Base-by-base conservation (phyloP, 495 filamentous ascomycete genomes). In the Penicilliopsis zonata region DNA sequence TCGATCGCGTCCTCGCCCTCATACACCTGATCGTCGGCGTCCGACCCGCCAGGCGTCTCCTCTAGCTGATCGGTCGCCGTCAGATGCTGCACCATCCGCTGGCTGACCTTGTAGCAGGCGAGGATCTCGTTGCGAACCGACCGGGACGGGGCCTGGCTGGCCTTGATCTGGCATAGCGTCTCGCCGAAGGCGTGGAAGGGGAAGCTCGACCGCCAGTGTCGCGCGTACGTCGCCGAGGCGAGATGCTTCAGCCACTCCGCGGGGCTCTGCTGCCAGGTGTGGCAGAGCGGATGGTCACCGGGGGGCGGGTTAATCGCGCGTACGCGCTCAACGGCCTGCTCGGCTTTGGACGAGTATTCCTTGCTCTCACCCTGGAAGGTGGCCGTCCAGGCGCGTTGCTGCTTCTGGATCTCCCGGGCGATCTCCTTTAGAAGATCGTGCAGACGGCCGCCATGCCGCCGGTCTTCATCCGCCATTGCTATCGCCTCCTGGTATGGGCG, bases 181-280 rank as follows among this genome's bases (percentile, higher is more conserved):
- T 61, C 61, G 0, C 78, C 80, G 7, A 76, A 76, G 23, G 82
- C 72, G 32, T 70, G 61, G 61, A 81, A 81, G 9, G 67, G 57
- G 29, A 82, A 70, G 7, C 33, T 58, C 1, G 39, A 52, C 0
- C 38, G 35, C 28, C 64, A 57, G 28, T 54, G 61, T 24, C 47
- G 37, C 23, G 55, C 53, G 44, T 81, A 85, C 2, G 64, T 52
- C 2, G 55, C 59, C 3, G 78, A 82, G 1, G 82, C 82, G 37
- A 79, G 66, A 6, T 85, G 36, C 5, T 58, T 44, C 7, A 50
- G 55, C 33, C 62, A 59, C 9, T 62, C 57, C 3, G 44, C 39
- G 4, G 41, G 50, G 17, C 57, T 55, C 13, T 59, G 44, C 37
- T 58, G 63, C 49, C 63, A 66, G 18, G 56, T 61, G 20, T 65